Evolutionary conservation across 768 basidiomycete species (phyloP).

Genomic region (Amyloporia xantha): DNA sequence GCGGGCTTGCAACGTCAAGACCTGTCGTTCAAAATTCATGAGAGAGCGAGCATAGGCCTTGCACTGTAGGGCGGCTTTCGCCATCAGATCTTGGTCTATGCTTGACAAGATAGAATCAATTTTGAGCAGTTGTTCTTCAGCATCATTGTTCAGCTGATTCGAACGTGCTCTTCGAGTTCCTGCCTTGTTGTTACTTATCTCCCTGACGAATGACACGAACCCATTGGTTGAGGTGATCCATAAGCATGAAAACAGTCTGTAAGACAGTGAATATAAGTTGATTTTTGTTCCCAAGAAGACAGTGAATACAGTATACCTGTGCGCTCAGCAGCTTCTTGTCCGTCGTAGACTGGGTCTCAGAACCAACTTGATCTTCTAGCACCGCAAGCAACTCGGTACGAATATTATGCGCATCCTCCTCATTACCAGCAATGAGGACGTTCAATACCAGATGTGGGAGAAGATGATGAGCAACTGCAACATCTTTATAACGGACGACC

Average conservation of each 20-base stretch:
- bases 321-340: constrained; percentile 90
- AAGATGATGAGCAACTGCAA: constrained; percentile 86
- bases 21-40: constrained; percentile 90
- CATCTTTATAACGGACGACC: constrained; percentile 81
- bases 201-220: constrained; percentile 69
- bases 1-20: constrained; percentile 38
- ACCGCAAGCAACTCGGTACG: constrained; percentile 73
- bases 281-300: not conserved
- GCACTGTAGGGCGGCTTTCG: constrained; percentile 89
- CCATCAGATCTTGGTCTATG: constrained; percentile 85
- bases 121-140: constrained; percentile 54
- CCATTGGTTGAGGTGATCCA: constrained; percentile 94
- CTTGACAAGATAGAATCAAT: constrained; percentile 79
- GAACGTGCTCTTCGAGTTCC: constrained; percentile 45
- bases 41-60: constrained; percentile 90
- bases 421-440: constrained; percentile 69
- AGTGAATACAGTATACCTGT: constrained; percentile 52
- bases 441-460: constrained; percentile 90
- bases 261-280: not conserved
- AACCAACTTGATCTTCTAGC: constrained; percentile 78
- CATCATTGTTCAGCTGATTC: constrained; percentile 27
- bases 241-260: constrained; percentile 87
- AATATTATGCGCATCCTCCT: constrained; percentile 57
- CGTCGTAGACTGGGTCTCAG: constrained; percentile 45
- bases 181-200: constrained; percentile 40